These are phyloP conservation scores for Rhizoclosmatium globosum DNA, from an alignment of 192 early-diverging fungal species.

Conservation along the genomic window DNA sequence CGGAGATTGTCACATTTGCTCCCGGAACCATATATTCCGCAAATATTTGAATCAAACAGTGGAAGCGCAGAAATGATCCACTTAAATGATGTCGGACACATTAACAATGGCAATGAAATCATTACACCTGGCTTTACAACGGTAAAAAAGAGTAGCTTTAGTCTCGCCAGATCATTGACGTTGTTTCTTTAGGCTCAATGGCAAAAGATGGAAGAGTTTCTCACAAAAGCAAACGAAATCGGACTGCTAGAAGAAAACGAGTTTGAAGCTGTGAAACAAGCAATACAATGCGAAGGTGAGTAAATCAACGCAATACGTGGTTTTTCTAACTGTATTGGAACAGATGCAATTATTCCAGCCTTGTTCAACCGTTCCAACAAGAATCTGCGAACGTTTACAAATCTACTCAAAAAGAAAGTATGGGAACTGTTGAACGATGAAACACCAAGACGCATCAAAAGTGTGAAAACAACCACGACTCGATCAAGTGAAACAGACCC, in stretches of 20 bases:
- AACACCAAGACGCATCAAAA: neutral
- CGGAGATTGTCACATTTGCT: neutral
- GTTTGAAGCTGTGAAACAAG: neutral
- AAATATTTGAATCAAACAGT: neutral
- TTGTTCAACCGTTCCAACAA: neutral
- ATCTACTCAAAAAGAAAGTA: neutral
- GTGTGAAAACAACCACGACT: neutral
- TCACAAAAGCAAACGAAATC: neutral
- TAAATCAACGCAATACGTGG: too few species aligned
- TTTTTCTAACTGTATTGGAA: too few species aligned
- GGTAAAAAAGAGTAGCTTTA: too few species aligned
- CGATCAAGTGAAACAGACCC: too few species aligned
- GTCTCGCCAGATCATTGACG: too few species aligned
- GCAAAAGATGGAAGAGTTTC: conserved; percentile 14
- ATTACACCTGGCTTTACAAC: too few species aligned
- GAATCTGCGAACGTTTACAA: neutral
- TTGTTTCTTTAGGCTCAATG: neutral
- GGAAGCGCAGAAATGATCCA: too few species aligned
- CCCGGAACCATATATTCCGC: neutral
- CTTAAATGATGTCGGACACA: too few species aligned
- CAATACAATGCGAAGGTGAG: neutral
- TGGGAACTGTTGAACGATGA: neutral
- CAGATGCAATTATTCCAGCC: neutral
- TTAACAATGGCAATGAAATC: too few species aligned
- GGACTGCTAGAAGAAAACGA: neutral